Percentiles rank a stretch among this genome's conserved stretches.
These are phyloP conservation scores for Aspergillus amoenus DNA, from an alignment of 2,329 filamentous ascomycete species.

Conservation along the genomic window DNA sequence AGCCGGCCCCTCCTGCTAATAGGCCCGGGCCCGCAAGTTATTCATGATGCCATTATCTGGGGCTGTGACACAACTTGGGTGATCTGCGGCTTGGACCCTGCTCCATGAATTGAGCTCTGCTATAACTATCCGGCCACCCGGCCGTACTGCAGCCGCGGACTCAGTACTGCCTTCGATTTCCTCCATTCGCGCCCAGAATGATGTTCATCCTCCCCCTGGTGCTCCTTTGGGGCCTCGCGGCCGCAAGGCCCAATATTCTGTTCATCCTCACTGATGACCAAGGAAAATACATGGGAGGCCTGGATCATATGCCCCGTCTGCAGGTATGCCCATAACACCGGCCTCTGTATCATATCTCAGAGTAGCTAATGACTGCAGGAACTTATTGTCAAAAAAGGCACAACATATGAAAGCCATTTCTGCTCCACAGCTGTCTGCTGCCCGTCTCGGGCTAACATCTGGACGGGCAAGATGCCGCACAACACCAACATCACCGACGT, in stretches of 20 bases:
- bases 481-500: constrained; percentile 67
- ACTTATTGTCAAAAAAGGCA: constrained; percentile 57
- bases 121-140: background rate
- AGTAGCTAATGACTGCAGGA: constrained; percentile 27
- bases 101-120: background rate
- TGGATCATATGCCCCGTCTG: constrained; percentile 60
- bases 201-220: background rate
- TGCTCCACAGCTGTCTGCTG: constrained; percentile 66
- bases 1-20: background rate
- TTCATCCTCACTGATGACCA: constrained; percentile 68
- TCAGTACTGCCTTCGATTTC: background rate
- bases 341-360: background rate
- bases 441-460: constrained; percentile 62
- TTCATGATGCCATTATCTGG: background rate
- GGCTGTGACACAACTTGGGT: background rate
- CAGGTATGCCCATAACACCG: background rate
- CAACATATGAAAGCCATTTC: constrained; percentile 60
- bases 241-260: constrained; percentile 53
- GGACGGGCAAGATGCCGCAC: constrained; percentile 64
- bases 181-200: background rate
- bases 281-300: constrained; percentile 59
- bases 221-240: background rate
- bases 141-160: background rate
- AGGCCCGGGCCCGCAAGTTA: background rate
- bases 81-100: background rate